Evolutionary conservation across 2,329 filamentous ascomycete genomes (phyloP).

Genomic region (Alternaria angustiovoidea): DNA sequence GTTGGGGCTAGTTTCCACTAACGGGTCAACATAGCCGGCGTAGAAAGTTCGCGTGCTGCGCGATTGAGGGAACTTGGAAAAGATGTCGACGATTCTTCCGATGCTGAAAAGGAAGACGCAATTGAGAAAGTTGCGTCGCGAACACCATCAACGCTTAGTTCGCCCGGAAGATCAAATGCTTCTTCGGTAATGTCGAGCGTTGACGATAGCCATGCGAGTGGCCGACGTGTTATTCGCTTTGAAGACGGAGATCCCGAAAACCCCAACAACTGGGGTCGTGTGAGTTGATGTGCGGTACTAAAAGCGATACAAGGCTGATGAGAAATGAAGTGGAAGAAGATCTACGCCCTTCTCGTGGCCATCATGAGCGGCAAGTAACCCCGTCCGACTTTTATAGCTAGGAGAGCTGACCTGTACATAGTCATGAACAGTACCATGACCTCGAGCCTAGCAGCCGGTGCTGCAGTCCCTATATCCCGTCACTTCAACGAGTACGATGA

Average conservation of each 20-base stretch:
- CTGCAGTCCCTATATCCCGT: conserved; percentile 64
- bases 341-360: conserved; percentile 62
- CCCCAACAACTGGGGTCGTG: conserved; percentile 54
- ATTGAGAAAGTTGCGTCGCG: conserved; percentile 31
- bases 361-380: conserved; percentile 61
- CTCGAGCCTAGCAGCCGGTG: conserved; percentile 69
- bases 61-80: conserved; percentile 30
- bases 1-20: background rate
- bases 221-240: conserved; percentile 50
- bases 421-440: conserved; percentile 72
- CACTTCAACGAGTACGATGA: conserved; percentile 64
- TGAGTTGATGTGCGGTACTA: conserved; percentile 17
- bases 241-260: conserved; percentile 50
- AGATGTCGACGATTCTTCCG: conserved; percentile 32
- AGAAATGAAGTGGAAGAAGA: conserved; percentile 61
- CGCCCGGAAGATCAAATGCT: conserved; percentile 18
- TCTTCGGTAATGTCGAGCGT: conserved; percentile 13
- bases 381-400: background rate
- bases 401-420: conserved; percentile 12
- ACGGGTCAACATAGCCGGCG: conserved; percentile 20
- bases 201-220: conserved; percentile 3
- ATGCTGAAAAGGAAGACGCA: conserved; percentile 38
- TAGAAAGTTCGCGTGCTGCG: conserved; percentile 26
- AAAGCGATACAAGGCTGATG: background rate
- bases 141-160: conserved; percentile 16